Percentiles rank a stretch among this genome's conserved stretches.
phyloP scores from a whole-genome alignment of 108 stramenopile genomes.

The Schizochytrium sp. region DNA sequence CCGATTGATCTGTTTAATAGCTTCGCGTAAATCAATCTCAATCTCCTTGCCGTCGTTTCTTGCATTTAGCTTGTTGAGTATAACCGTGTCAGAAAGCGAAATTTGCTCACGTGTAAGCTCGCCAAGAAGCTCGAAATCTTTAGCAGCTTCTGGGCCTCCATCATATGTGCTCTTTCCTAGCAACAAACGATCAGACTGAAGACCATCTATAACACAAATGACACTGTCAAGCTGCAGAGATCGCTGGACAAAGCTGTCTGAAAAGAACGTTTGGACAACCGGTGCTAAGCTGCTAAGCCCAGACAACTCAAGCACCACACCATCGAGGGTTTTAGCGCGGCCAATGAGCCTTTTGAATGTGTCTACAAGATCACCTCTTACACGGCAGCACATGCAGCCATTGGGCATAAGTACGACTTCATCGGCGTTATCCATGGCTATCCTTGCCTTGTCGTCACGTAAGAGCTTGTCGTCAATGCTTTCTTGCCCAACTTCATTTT shows the following conservation, averaged over 20 bases:
- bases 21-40: neutral
- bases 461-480: conserved; percentile 61
- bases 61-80: conserved; percentile 74
- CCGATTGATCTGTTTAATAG: neutral
- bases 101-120: conserved; percentile 96
- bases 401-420: conserved; percentile 99
- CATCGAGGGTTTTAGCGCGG: conserved; percentile 90
- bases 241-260: conserved; percentile 59
- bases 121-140: conserved; percentile 75
- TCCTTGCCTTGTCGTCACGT: conserved; percentile 55
- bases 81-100: conserved; percentile 72
- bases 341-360: conserved; percentile 88
- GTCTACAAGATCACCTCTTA: conserved; percentile 95
- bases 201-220: conserved; percentile 63
- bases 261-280: conserved; percentile 89
- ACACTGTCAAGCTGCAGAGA: conserved; percentile 60
- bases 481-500: conserved; percentile 98
- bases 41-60: neutral
- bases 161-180: neutral
- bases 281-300: conserved; percentile 95
- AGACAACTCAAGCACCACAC: conserved; percentile 93
- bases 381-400: conserved; percentile 99
- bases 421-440: conserved; percentile 89
- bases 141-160: neutral
- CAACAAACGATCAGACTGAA: neutral